Conservation (phyloP, 257 asterid species). For the Ajuga chamaepitys region DNA sequence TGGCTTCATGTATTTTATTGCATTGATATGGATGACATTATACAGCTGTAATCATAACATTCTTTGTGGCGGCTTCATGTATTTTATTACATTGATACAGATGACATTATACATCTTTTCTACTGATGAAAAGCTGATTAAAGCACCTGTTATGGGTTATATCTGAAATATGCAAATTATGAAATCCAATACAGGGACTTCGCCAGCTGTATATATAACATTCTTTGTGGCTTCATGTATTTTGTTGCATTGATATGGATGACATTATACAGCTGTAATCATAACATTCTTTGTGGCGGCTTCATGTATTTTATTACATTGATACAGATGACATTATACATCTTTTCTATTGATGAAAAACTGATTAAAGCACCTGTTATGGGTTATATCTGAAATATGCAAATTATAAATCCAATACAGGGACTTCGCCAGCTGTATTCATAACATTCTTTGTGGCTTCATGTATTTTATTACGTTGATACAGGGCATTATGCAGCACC, state of each 20-base stretch:
- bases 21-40: not conserved
- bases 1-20: not conserved
- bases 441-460: not conserved
- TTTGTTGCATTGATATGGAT: not conserved
- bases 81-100: not conserved
- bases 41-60: not conserved
- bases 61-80: not conserved
- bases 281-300: not conserved
- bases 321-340: not conserved
- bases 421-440: slow-evolving; percentile 1
- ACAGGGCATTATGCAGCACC: not conserved
- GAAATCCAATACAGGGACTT: slow-evolving; percentile 1
- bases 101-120: no score
- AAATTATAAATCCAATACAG: not conserved
- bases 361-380: not conserved
- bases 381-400: not conserved
- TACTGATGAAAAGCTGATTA: not conserved
- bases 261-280: not conserved
- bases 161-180: not conserved
- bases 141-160: not conserved
- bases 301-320: not conserved
- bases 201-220: not conserved
- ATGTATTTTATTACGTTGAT: not conserved
- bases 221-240: not conserved
- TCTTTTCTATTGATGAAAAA: not conserved